phyloP scores from a whole-genome alignment of 1,284 basidiomycete species.

The Schizophyllum amplum region DNA sequence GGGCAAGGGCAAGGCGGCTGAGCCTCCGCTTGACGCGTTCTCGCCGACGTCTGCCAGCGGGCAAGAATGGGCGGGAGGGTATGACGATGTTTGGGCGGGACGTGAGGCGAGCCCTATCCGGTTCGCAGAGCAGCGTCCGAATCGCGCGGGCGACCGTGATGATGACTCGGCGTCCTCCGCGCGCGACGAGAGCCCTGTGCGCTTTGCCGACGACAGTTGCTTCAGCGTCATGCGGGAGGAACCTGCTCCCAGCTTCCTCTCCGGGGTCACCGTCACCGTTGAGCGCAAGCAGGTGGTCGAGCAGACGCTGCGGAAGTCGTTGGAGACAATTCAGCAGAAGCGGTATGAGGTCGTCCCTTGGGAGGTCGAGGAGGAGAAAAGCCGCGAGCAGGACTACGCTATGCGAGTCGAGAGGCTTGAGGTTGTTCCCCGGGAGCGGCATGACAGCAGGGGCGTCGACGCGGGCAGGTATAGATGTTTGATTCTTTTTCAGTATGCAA shows the following conservation, averaged over 20 bases:
- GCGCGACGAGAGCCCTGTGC: not conserved
- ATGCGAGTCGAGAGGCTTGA: too few species aligned
- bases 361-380: not conserved
- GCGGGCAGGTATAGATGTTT: too few species aligned
- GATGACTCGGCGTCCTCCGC: not conserved
- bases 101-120: not conserved
- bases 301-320: too few species aligned
- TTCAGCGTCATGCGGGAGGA: too few species aligned
- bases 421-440: too few species aligned
- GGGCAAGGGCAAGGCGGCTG: not conserved
- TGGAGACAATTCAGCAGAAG: too few species aligned
- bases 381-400: too few species aligned
- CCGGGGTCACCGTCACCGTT: not conserved
- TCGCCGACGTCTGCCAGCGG: not conserved
- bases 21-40: too few species aligned
- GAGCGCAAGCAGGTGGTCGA: not conserved
- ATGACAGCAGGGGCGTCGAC: too few species aligned
- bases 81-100: not conserved
- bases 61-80: not conserved
- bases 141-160: too few species aligned
- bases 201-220: too few species aligned
- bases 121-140: not conserved
- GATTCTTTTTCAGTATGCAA: too few species aligned
- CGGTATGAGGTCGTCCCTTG: not conserved
- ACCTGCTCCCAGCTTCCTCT: not conserved